Percentiles rank a stretch among this genome's conserved stretches.
phyloP scores from a whole-genome alignment of 768 basidiomycete genomes.

The Mycena sanguinolenta region DNA sequence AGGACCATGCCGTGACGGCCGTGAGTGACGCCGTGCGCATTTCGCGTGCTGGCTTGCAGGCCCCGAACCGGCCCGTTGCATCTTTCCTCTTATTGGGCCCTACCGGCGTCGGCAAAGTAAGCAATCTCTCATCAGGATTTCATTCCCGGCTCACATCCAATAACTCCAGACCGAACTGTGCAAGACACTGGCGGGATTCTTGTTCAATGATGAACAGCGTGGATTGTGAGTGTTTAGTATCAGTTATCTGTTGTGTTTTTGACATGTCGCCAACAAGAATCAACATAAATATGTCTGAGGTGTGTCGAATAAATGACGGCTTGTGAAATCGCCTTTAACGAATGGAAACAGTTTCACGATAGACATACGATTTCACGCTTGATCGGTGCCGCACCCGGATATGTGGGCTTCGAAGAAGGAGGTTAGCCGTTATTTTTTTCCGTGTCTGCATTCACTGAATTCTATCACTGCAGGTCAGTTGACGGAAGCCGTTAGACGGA shows the following conservation, averaged over 20 bases:
- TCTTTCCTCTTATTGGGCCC: conserved; percentile 94
- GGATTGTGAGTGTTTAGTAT: conserved; percentile 72
- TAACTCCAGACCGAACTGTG: conserved; percentile 82
- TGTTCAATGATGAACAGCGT: conserved; percentile 90
- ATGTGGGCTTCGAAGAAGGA: conserved; percentile 92
- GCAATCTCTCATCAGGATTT: conserved; percentile 19
- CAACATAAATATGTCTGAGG: conserved; percentile 96
- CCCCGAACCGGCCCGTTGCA: conserved; percentile 90
- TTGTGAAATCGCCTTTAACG: background rate
- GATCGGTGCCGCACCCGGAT: conserved; percentile 94
- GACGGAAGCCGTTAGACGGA: conserved; percentile 92
- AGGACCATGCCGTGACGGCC: conserved; percentile 88
- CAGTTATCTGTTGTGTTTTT: background rate
- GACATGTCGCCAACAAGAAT: conserved; percentile 60
- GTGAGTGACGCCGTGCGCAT: conserved; percentile 94
- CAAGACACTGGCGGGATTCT: conserved; percentile 88
- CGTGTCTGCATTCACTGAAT: background rate
- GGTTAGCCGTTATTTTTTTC: conserved; percentile 46
- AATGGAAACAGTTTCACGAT: conserved; percentile 86
- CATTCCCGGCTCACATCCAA: background rate
- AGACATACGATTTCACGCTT: conserved; percentile 92
- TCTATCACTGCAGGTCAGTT: conserved; percentile 72
- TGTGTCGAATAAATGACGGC: conserved; percentile 34
- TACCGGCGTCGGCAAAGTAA: conserved; percentile 87
- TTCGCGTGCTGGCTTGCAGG: conserved; percentile 91